A percentile compares a stretch with the other conserved stretches of the same genome.
phyloP scores from a whole-genome alignment of 352 stramenopile genomes.

The Aphanomyces stellatus region DNA sequence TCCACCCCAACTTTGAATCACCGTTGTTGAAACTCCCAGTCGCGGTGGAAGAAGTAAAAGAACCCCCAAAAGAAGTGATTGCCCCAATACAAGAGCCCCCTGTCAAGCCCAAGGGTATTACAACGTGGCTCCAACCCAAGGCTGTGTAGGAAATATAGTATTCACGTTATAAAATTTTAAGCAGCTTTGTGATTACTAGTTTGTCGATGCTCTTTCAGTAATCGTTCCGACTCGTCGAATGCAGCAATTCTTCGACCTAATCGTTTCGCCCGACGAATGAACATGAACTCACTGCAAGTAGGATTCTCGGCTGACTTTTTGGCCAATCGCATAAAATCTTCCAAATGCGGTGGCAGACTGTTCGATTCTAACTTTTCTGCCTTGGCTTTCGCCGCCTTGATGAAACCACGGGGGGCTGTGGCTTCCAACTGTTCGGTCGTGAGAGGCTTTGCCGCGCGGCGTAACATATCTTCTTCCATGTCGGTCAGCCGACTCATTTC shows the following conservation, averaged over 20 bases:
- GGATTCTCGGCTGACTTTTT: conserved; percentile 11
- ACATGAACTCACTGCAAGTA: conserved; percentile 19
- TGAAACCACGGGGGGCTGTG: conserved; percentile 16
- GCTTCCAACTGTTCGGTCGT: conserved; percentile 22
- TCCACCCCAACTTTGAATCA: background rate
- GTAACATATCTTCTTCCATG: conserved; percentile 18
- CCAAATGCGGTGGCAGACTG: conserved; percentile 18
- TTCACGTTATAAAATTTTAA: too few relatives aligned
- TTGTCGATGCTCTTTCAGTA: background rate
- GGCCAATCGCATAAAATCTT: conserved; percentile 22
- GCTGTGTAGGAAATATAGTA: too few relatives aligned
- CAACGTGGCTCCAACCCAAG: conserved; percentile 3
- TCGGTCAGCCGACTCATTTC: conserved; percentile 6
- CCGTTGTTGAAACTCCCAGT: conserved; percentile 1
- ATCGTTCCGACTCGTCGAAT: background rate
- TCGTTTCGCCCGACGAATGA: conserved; percentile 21
- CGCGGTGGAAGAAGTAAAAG: background rate
- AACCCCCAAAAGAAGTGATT: conserved; percentile 5
- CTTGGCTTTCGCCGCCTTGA: background rate
- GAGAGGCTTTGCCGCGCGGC: conserved; percentile 14
- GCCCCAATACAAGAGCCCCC: too few relatives aligned
- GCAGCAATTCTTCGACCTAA: conserved; percentile 9
- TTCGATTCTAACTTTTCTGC: conserved; percentile 1
- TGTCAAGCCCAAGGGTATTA: background rate
- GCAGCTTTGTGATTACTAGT: too few relatives aligned